phyloP scores from a whole-genome alignment of 176 grass and related monocot species.

The Stipa capillata region DNA sequence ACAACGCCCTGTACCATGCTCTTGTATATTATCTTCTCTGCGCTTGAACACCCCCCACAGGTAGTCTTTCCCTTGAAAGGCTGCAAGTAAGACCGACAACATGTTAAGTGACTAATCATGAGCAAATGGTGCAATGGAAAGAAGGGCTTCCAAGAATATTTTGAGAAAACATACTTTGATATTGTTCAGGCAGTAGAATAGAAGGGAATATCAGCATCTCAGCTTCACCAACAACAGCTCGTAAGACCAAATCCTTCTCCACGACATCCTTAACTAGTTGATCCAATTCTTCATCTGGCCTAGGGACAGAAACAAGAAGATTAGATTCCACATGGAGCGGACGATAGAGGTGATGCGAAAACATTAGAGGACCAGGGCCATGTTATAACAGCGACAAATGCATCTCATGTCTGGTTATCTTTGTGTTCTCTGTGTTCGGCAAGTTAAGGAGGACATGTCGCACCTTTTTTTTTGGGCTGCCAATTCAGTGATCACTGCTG shows the following conservation, averaged over 20 bases:
- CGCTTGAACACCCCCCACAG: slow-evolving; percentile 45
- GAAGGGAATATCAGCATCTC: slow-evolving; percentile 48
- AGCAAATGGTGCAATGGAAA: neutral
- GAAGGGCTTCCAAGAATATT: neutral
- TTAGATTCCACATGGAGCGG: neutral
- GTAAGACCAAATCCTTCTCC: slow-evolving; percentile 24
- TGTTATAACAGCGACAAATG: too few relatives aligned
- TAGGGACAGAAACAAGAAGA: neutral
- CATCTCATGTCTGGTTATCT: too few relatives aligned
- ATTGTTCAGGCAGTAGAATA: slow-evolving; percentile 18
- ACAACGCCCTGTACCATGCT: neutral
- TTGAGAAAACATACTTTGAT: slow-evolving; percentile 24
- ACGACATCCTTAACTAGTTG: slow-evolving; percentile 28
- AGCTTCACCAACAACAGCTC: neutral
- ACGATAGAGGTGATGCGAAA: neutral
- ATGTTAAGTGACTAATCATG: neutral
- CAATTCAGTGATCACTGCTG: too few relatives aligned
- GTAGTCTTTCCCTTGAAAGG: slow-evolving; percentile 29
- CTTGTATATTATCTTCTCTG: neutral
- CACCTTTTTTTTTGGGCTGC: too few relatives aligned
- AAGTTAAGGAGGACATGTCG: too few relatives aligned
- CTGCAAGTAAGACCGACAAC: neutral
- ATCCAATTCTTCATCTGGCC: slow-evolving; percentile 20
- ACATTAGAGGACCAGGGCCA: too few relatives aligned
- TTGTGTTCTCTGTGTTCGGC: too few relatives aligned